Evolutionary conservation across 306 rosid genomes (phyloP).

Genomic region (Astragalus membranaceus): DNA sequence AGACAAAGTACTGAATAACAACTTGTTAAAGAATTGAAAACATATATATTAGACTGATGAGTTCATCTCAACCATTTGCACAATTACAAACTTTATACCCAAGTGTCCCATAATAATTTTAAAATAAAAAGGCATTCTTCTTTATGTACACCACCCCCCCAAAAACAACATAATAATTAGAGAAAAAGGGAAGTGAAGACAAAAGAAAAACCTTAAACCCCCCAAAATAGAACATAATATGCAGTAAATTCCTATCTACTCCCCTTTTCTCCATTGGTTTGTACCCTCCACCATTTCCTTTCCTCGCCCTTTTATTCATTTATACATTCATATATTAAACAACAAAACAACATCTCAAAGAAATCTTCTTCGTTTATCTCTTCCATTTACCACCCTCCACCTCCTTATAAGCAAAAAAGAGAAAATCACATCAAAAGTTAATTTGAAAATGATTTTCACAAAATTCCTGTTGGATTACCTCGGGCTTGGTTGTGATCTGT

Average conservation of each 20-base stretch:
- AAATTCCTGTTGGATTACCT: slow-evolving; percentile 45
- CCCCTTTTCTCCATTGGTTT: slow-evolving; percentile 34
- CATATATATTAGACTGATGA: slow-evolving; percentile 42
- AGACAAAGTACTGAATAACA: neutral
- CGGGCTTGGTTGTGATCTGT: slow-evolving; percentile 67
- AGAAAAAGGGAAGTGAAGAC: slow-evolving; percentile 26
- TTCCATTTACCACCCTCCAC: slow-evolving; percentile 39
- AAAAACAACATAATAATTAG: slow-evolving; percentile 28
- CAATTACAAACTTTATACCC: slow-evolving; percentile 55
- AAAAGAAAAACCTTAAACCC: slow-evolving; percentile 31
- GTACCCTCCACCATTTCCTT: slow-evolving; percentile 43
- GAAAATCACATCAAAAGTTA: slow-evolving; percentile 30
- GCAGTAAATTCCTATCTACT: slow-evolving; percentile 40
- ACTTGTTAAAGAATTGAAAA: slow-evolving; percentile 43
- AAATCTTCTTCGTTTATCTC: slow-evolving; percentile 34
- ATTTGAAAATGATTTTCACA: slow-evolving; percentile 24
- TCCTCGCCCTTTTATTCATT: slow-evolving; percentile 59
- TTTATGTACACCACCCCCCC: slow-evolving; percentile 77
- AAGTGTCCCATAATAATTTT: slow-evolving; percentile 35
- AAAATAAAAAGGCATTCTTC: slow-evolving; percentile 38
- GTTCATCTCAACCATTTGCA: slow-evolving; percentile 47
- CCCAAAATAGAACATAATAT: slow-evolving; percentile 39
- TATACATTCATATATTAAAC: slow-evolving; percentile 51
- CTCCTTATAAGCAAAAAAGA: slow-evolving; percentile 32
- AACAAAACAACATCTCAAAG: slow-evolving; percentile 57